Base-by-base conservation (phyloP, 345 rosid genomes). In the Eucalyptus pauciflora region DNA sequence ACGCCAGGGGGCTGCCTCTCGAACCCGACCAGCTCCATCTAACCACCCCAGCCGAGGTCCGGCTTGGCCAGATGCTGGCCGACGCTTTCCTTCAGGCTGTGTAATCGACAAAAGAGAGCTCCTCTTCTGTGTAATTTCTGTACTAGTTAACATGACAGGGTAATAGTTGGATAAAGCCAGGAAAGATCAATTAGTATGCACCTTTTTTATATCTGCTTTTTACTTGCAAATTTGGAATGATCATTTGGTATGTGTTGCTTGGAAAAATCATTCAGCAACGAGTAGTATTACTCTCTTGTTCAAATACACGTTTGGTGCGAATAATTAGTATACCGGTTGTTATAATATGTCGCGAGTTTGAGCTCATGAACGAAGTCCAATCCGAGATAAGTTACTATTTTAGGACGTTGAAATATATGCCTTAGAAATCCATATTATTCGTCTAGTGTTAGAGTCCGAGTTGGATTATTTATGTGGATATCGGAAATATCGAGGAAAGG, bases 1-100 rank as follows among this genome's bases (percentile, higher is more conserved):
- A 95, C 48, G 98, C 97, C 37, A 92, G 87, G 94, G 98, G 98
- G 24, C 92, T 96, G 80, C 93, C 93, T 7, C 95, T 97, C 7
- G 93, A 93, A 88, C 95, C 95, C 4, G 98, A 95, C 83, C 90
- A 92, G 85, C 94, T 96, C 87, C 99, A 97, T 91, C 94, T 97
- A 45, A 93, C 98, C n/a, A 93, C 98, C 54, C 87, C 90, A 10
- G 88, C 96, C 50, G 95, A 96, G 93, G 98, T 95, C 46, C 94
- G 89, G 90, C 92, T 96, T 7, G 99, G 99, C 24, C 91, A 90
- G 60, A 95, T 91, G 93, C 86, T 97, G 91, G 96, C 96, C 7
- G 91, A 91, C 29, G 94, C 95, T 37, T 96, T 93, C 89, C 91
- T 93, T 41, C 88, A 37, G 48, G 90, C 89, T 83, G 16, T 4